These are phyloP conservation scores for Cylindricascospora bacillispora DNA, from an alignment of 1,139 yeast species.

Conservation along the genomic window DNA sequence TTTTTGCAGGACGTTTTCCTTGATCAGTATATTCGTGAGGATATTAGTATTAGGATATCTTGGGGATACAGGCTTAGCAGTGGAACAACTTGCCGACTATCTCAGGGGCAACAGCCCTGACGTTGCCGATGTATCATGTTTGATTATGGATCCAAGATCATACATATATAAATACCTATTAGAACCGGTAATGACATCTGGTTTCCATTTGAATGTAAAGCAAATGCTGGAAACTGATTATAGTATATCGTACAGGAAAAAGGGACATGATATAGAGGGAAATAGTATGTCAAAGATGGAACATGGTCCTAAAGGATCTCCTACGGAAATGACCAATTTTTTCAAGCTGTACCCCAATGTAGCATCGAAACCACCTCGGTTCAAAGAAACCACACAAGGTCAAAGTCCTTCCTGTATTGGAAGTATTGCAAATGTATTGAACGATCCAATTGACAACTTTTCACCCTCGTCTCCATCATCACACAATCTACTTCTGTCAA, in stretches of 20 bases:
- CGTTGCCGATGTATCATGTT: slow-evolving; percentile 7
- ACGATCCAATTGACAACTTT: too few species aligned
- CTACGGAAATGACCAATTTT: not conserved
- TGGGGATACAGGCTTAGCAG: slow-evolving; percentile 6
- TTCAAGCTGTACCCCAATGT: not conserved
- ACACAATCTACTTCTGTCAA: not conserved
- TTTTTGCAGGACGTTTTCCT: slow-evolving; percentile 10
- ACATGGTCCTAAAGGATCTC: not conserved
- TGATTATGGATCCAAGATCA: slow-evolving; percentile 16
- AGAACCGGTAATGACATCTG: slow-evolving; percentile 17
- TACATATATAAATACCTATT: slow-evolving; percentile 13
- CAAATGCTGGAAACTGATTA: slow-evolving; percentile 11
- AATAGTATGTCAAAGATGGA: not conserved
- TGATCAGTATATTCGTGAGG: slow-evolving; percentile 12
- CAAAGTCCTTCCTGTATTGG: not conserved
- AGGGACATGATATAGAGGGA: not conserved
- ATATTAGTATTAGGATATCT: slow-evolving; percentile 10
- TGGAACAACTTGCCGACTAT: slow-evolving; percentile 8
- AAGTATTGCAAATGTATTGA: not conserved
- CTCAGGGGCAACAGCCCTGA: slow-evolving; percentile 10
- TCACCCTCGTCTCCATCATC: too few species aligned
- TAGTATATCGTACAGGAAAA: not conserved
- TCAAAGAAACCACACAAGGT: not conserved
- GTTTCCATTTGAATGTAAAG: slow-evolving; percentile 17
- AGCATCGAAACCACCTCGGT: too few species aligned